phyloP scores from a whole-genome alignment of 352 stramenopile species.

The Phytopythium cucurbitacearum region DNA sequence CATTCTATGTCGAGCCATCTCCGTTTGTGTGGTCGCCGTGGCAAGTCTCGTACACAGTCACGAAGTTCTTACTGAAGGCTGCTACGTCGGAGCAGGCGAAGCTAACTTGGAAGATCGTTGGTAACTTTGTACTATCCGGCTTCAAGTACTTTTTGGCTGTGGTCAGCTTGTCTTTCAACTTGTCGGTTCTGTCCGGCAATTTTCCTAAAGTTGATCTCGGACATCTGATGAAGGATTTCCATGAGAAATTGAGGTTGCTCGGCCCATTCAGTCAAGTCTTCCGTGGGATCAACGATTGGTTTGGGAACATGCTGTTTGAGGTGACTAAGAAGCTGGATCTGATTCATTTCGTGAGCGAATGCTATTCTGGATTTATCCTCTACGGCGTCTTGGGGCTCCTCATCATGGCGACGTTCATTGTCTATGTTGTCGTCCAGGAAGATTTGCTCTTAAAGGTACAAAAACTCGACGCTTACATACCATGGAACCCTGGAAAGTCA shows the following conservation, averaged over 20 bases:
- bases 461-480: slow-evolving; percentile 40
- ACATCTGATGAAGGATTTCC: slow-evolving; percentile 19
- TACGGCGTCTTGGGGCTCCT: slow-evolving; percentile 22
- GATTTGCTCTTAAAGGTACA: slow-evolving; percentile 52
- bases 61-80: slow-evolving; percentile 12
- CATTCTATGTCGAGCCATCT: slow-evolving; percentile 34
- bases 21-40: slow-evolving; percentile 14
- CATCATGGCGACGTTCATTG: slow-evolving; percentile 34
- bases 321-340: slow-evolving; percentile 29
- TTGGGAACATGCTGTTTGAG: slow-evolving; percentile 24
- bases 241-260: slow-evolving; percentile 17
- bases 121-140: slow-evolving; percentile 17
- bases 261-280: slow-evolving; percentile 20
- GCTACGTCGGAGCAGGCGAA: slow-evolving; percentile 22
- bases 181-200: slow-evolving; percentile 33
- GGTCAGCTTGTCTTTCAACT: slow-evolving; percentile 63
- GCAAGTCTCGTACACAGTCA: slow-evolving; percentile 14
- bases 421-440: slow-evolving; percentile 60
- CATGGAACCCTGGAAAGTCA: slow-evolving; percentile 29
- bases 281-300: slow-evolving; percentile 25
- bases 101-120: slow-evolving; percentile 19
- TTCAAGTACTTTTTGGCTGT: slow-evolving; percentile 50
- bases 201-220: slow-evolving; percentile 10
- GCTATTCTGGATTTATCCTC: slow-evolving; percentile 36
- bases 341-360: slow-evolving; percentile 24